Evolutionary conservation across 331 rosid species (phyloP), one percentile per base, ranked within the genome.

Genomic region (Cydonia oblonga): DNA sequence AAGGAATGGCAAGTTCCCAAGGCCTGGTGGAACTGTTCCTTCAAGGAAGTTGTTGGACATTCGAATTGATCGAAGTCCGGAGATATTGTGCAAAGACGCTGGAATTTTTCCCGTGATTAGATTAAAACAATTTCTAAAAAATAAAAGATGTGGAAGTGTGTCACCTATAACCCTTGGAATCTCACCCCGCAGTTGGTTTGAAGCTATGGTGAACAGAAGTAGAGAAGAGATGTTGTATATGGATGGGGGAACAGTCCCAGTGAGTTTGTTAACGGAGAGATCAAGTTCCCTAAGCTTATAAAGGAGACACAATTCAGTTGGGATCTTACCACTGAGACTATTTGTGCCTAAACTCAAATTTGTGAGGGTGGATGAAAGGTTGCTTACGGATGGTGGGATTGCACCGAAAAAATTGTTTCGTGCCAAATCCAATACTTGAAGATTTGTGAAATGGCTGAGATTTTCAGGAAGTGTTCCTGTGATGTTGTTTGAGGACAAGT

Each of bases 1-100:
- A 59, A 91, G 90, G 61, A 52, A 69, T 6, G 84, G 89, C 15
- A 91, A 79, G 49, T 89, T 91, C 70, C 88, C 91, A 3, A 91
- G 79, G 67, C 97, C 93, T 5, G 89, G 82, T 68, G 97, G 93
- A 32, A 91, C 85, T 4, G 87, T 73, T 40, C 97, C 93, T 80
- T 87, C 89, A 11, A 89, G 74, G 25, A 61, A 67, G 72, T 89
- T 92, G 53, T 62, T 20, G 0, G 84, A 82, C 77, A 91, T 81
- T 0, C 91, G 80, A 13, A 91, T 87, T 82, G 30, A 62, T 57
- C 28, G 38, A 87, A 85, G 25, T 15, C 81, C 83, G 8, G 91
- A 87, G 52, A 89, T 86, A 32, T 92, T 92, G 64, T 89, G 92
- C 53, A 89, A 61, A 12, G 96, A 91, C 38, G 78, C 81, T 2